Conservation (phyloP, 352 stramenopile species). For the Pythium guiyangense region DNA sequence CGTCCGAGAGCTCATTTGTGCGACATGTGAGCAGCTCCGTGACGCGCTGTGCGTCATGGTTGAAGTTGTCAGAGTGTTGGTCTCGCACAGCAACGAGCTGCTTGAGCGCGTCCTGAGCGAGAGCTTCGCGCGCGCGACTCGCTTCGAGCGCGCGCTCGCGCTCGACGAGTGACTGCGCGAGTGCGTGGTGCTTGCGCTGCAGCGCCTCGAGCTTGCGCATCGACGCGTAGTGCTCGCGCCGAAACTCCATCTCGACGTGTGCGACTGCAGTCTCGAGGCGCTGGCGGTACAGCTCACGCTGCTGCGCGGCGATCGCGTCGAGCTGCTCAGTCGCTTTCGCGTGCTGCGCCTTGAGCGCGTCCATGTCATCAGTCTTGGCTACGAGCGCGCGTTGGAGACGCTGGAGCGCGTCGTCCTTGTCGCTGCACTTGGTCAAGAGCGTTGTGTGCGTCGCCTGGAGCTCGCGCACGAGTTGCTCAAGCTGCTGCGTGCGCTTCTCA, state of each 20-base stretch:
- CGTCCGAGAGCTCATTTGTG: conserved; percentile 11
- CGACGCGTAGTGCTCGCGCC: conserved; percentile 45
- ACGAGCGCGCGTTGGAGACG: conserved; percentile 40
- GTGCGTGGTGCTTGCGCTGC: conserved; percentile 14
- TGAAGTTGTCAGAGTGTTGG: conserved; percentile 26
- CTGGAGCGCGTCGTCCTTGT: conserved; percentile 57
- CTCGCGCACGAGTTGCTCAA: conserved; percentile 44
- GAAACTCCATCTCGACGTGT: conserved; percentile 73
- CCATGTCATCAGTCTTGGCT: conserved; percentile 40
- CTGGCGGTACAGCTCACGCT: conserved; percentile 52
- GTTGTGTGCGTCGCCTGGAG: conserved; percentile 37
- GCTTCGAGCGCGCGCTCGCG: conserved; percentile 25
- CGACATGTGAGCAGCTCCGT: conserved; percentile 2
- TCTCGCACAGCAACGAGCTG: conserved; percentile 15
- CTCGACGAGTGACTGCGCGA: no score
- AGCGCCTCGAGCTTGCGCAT: conserved; percentile 35
- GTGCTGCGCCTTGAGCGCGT: conserved; percentile 41
- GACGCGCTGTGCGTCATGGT: conserved; percentile 32
- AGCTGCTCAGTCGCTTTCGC: conserved; percentile 43
- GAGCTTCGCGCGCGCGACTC: conserved; percentile 43
- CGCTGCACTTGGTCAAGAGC: conserved; percentile 45
- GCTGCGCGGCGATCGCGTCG: conserved; percentile 49
- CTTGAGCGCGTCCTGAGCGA: conserved; percentile 31
- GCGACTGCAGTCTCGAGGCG: conserved; percentile 48
- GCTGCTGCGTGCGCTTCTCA: conserved; percentile 21